Percentiles rank a stretch among this genome's conserved stretches.
These are phyloP conservation scores for Malus hybrid DNA, from an alignment of 331 rosid genomes.

Conservation along the genomic window DNA sequence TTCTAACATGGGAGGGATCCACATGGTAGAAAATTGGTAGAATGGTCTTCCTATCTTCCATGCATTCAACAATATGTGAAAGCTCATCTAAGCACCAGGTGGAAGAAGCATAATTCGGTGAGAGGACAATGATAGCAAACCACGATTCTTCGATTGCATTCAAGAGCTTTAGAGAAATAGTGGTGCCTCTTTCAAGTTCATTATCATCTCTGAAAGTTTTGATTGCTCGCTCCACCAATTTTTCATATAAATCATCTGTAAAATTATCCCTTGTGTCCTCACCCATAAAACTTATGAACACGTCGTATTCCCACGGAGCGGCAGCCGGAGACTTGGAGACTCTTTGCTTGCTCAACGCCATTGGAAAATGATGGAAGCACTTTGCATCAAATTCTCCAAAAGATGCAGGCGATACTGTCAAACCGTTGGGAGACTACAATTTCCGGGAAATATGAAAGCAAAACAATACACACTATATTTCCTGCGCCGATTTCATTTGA, in stretches of 20 bases:
- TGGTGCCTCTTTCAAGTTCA: background rate
- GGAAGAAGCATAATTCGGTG: constrained; percentile 5
- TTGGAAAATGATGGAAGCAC: too few relatives aligned
- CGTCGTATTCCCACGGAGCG: background rate
- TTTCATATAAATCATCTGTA: background rate
- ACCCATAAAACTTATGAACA: constrained; percentile 15
- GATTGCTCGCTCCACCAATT: background rate
- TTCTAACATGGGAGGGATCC: background rate
- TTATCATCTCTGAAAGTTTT: background rate
- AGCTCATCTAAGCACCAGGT: constrained; percentile 12
- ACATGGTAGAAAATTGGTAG: background rate
- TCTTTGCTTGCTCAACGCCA: too few relatives aligned
- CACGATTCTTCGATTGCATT: background rate
- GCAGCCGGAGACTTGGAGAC: background rate
- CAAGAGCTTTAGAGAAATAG: background rate
- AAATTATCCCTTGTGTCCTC: background rate
- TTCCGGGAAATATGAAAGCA: too few relatives aligned
- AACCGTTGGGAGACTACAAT: too few relatives aligned
- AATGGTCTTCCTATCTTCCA: background rate
- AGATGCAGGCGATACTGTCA: too few relatives aligned
- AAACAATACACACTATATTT: too few relatives aligned
- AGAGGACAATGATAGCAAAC: background rate
- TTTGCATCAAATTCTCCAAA: too few relatives aligned
- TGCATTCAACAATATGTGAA: background rate
- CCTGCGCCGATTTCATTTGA: too few relatives aligned